A percentile compares a stretch with the other conserved stretches of the same genome.
These are phyloP conservation scores for Phyllosticta citriasiana DNA, from an alignment of 2,329 filamentous ascomycete species.

Conservation along the genomic window DNA sequence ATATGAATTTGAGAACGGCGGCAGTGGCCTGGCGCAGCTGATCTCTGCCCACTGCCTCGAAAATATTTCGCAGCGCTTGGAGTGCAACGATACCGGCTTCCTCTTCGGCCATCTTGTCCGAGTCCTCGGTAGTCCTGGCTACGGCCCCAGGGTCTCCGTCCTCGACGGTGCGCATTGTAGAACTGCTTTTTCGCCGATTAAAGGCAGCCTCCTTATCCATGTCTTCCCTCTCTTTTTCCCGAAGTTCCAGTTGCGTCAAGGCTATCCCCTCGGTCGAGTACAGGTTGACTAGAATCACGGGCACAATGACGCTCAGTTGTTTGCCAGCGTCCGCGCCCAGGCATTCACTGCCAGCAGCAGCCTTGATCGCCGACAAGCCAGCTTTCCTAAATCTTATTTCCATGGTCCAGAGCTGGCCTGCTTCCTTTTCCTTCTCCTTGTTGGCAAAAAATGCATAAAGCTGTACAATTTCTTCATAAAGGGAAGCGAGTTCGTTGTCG, in stretches of 20 bases:
- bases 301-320: slow-evolving; percentile 69
- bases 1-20: slow-evolving; percentile 65
- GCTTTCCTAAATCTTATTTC: slow-evolving; percentile 52
- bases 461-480: slow-evolving; percentile 73
- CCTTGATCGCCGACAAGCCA: slow-evolving; percentile 62
- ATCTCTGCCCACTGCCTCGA: slow-evolving; percentile 67
- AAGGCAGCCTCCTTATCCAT: slow-evolving; percentile 53
- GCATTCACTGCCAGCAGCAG: slow-evolving; percentile 69
- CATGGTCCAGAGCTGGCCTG: slow-evolving; percentile 57
- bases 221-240: slow-evolving; percentile 58
- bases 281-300: slow-evolving; percentile 77
- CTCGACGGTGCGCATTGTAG: slow-evolving; percentile 65
- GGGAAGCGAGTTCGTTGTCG: slow-evolving; percentile 70
- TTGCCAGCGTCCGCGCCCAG: slow-evolving; percentile 64
- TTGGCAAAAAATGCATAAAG: slow-evolving; percentile 74
- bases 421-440: slow-evolving; percentile 43
- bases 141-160: slow-evolving; percentile 58
- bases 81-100: slow-evolving; percentile 77
- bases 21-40: slow-evolving; percentile 72
- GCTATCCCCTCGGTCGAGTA: slow-evolving; percentile 65
- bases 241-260: slow-evolving; percentile 57
- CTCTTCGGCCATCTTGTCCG: slow-evolving; percentile 81
- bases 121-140: slow-evolving; percentile 74
- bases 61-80: slow-evolving; percentile 78
- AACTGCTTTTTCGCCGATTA: slow-evolving; percentile 65